A percentile compares a stretch with the other conserved stretches of the same genome.
These are phyloP conservation scores for Mycena polygramma DNA, from an alignment of 768 basidiomycete genomes.

Conservation along the genomic window DNA sequence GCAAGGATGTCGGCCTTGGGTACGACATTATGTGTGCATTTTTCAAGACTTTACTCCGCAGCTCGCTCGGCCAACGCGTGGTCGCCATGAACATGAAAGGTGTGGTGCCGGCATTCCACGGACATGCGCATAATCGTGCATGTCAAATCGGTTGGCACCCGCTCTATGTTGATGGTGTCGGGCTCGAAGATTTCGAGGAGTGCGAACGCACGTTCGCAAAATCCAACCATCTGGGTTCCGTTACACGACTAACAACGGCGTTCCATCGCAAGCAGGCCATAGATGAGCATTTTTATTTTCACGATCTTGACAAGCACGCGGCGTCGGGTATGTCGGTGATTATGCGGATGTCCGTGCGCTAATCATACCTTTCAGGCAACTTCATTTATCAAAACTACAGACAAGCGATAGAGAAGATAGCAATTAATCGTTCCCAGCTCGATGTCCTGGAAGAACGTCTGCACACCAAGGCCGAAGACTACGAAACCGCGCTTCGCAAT, in stretches of 20 bases:
- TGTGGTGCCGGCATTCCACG: slow-evolving; percentile 42
- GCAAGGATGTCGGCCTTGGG: slow-evolving; percentile 29
- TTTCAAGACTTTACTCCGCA: slow-evolving; percentile 38
- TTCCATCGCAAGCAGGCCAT: slow-evolving; percentile 44
- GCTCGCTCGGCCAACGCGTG: slow-evolving; percentile 34
- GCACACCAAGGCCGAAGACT: neutral
- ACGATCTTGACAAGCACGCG: slow-evolving; percentile 5
- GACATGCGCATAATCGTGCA: slow-evolving; percentile 44
- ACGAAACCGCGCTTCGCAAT: neutral
- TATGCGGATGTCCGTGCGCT: too few relatives aligned
- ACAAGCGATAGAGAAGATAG: slow-evolving; percentile 33
- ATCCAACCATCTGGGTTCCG: slow-evolving; percentile 44
- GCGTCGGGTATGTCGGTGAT: neutral
- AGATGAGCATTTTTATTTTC: slow-evolving; percentile 36
- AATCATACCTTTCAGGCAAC: slow-evolving; percentile 9
- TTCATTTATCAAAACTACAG: slow-evolving; percentile 29
- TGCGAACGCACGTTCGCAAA: slow-evolving; percentile 45
- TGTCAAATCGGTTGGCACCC: slow-evolving; percentile 44
- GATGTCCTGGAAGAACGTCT: neutral
- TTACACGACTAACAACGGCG: slow-evolving; percentile 34
- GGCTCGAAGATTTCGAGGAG: slow-evolving; percentile 47
- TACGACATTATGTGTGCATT: slow-evolving; percentile 49
- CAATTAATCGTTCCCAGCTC: neutral
- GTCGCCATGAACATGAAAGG: slow-evolving; percentile 16
- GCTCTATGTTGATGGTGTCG: slow-evolving; percentile 43